phyloP scores from a whole-genome alignment of 1,284 basidiomycete species.

The Sanghuangporus sanghuang region DNA sequence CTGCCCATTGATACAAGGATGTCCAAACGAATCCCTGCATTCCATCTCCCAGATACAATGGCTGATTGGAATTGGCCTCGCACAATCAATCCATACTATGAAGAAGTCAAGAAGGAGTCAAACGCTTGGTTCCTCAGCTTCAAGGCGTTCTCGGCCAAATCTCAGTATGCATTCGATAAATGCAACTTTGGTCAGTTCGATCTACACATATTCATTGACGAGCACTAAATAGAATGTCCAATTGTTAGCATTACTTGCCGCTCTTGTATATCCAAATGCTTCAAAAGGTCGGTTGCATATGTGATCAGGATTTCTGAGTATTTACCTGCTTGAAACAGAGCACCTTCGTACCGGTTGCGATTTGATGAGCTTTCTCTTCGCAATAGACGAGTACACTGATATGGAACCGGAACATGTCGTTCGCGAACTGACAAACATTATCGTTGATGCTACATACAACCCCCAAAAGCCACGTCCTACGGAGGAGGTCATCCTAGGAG shows the following conservation, averaged over 20 bases:
- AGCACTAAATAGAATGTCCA: background rate
- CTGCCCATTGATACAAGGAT: background rate
- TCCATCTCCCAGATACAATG: constrained; percentile 5
- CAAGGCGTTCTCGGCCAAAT: constrained; percentile 10
- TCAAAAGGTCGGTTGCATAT: background rate
- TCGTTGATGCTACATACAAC: constrained; percentile 34
- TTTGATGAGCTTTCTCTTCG: constrained; percentile 37
- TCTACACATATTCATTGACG: background rate
- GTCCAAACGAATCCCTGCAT: background rate
- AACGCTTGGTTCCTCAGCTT: constrained; percentile 4
- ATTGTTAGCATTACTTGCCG: constrained; percentile 13
- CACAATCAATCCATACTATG: constrained; percentile 3
- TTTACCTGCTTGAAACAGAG: constrained; percentile 14
- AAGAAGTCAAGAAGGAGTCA: background rate
- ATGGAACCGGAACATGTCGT: constrained; percentile 20
- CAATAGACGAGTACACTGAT: constrained; percentile 40
- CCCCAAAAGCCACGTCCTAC: constrained; percentile 28
- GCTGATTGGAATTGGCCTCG: constrained; percentile 4
- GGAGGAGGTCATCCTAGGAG: constrained; percentile 28
- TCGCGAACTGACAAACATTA: constrained; percentile 25
- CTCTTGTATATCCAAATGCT: constrained; percentile 23
- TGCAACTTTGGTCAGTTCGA: constrained; percentile 18
- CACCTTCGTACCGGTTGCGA: constrained; percentile 30
- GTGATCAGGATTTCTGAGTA: background rate
- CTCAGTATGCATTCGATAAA: constrained; percentile 16